A percentile compares a stretch with the other conserved stretches of the same genome.
Conservation (phyloP, 2,329 filamentous ascomycete genomes). For the Mycogone perniciosa region DNA sequence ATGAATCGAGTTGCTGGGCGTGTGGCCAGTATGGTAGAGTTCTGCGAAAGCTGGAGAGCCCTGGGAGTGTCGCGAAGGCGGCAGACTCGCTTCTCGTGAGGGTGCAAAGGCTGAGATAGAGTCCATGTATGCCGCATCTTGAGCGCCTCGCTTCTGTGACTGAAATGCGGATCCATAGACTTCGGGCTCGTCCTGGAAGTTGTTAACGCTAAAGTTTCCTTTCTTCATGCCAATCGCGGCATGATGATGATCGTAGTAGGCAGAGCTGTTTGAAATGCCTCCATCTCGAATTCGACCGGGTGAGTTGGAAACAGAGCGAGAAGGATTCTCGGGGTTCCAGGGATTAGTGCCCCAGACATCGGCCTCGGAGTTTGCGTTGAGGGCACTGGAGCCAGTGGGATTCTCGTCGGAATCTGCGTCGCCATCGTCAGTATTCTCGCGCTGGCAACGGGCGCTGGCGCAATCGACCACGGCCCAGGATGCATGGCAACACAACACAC, state of each 20-base stretch:
- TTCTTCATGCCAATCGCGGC: conserved; percentile 38
- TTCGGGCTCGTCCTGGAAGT: conserved; percentile 21
- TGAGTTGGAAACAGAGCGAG: conserved; percentile 48
- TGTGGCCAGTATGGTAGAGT: conserved; percentile 31
- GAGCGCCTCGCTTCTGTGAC: conserved; percentile 27
- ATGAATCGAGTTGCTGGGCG: conserved; percentile 39
- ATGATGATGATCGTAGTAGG: conserved; percentile 42
- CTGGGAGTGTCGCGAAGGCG: conserved; percentile 49
- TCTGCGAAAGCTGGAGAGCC: conserved; percentile 33
- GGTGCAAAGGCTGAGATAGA: conserved; percentile 24
- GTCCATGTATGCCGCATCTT: conserved; percentile 38
- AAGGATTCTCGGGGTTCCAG: conserved; percentile 50
- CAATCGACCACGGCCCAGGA: not conserved
- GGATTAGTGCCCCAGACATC: conserved; percentile 55
- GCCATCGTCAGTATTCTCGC: not conserved
- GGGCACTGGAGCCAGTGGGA: conserved; percentile 62
- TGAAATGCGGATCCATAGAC: conserved; percentile 21
- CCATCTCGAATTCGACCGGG: conserved; percentile 49
- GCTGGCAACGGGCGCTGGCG: not conserved
- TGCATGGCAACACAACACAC: conserved; percentile 30
- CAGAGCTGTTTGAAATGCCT: conserved; percentile 37
- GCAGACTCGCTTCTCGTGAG: conserved; percentile 49
- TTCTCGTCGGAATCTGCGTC: conserved; percentile 25
- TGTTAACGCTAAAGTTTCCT: conserved; percentile 17
- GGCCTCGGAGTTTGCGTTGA: conserved; percentile 62